phyloP scores from a whole-genome alignment of 345 rosid species.

The Triadica sebifera region DNA sequence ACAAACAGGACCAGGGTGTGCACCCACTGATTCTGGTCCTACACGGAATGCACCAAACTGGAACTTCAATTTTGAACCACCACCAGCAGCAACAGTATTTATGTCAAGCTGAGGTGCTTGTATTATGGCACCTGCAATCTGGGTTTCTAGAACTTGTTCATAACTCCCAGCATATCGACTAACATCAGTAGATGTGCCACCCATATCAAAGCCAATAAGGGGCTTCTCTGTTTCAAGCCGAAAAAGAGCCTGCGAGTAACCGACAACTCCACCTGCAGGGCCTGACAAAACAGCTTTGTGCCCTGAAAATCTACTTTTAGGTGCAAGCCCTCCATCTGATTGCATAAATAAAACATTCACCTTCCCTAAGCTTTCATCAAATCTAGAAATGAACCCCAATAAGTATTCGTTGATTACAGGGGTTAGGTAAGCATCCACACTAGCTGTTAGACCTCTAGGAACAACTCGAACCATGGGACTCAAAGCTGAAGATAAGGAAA shows the following conservation, averaged over 20 bases:
- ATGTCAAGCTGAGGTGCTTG: slow-evolving; percentile 99
- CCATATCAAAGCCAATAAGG: slow-evolving; percentile 97
- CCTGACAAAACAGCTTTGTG: slow-evolving; percentile 97
- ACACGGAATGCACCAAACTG: slow-evolving; percentile 90
- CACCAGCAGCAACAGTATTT: slow-evolving; percentile 97
- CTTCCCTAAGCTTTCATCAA: slow-evolving; percentile 69
- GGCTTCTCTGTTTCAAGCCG: slow-evolving; percentile 91
- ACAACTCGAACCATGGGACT: slow-evolving; percentile 97
- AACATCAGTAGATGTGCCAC: slow-evolving; percentile 96
- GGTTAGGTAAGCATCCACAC: slow-evolving; percentile 93
- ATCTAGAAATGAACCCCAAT: slow-evolving; percentile 83
- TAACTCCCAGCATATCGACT: slow-evolving; percentile 96
- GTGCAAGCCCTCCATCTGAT: slow-evolving; percentile 97
- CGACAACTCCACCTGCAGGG: slow-evolving; percentile 99
- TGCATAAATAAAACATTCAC: slow-evolving; percentile 95
- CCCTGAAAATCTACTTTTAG: slow-evolving; percentile 87
- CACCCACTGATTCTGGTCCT: slow-evolving; percentile 97
- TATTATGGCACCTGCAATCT: slow-evolving; percentile 92
- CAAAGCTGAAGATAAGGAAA: slow-evolving; percentile 86
- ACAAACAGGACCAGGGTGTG: slow-evolving; percentile 98
- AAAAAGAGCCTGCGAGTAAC: slow-evolving; percentile 89
- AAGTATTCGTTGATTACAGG: slow-evolving; percentile 91
- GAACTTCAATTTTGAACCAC: slow-evolving; percentile 92
- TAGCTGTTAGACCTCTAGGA: slow-evolving; percentile 95
- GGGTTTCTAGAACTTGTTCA: slow-evolving; percentile 96